Conservation (phyloP, 768 basidiomycete species). For the Trametes cinnabarina region DNA sequence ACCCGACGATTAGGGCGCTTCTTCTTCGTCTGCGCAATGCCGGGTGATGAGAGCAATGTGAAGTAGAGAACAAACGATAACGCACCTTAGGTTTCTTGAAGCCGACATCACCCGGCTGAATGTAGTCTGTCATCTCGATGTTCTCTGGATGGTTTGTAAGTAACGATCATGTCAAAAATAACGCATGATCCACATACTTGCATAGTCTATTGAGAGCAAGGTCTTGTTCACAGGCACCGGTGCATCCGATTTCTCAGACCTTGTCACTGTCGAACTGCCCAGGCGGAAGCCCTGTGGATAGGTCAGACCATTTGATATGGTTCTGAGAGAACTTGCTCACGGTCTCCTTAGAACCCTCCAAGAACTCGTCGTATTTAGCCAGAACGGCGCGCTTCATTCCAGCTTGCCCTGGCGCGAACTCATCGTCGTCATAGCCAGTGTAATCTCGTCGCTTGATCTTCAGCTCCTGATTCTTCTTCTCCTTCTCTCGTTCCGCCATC, state of each 20-base stretch:
- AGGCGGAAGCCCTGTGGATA: constrained; percentile 76
- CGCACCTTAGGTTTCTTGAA: constrained; percentile 93
- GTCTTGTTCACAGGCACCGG: constrained; percentile 75
- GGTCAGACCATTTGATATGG: too few species aligned
- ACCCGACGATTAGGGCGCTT: constrained; percentile 74
- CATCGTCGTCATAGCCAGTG: constrained; percentile 95
- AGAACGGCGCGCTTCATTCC: constrained; percentile 84
- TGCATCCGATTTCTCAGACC: constrained; percentile 38
- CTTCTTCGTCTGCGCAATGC: constrained; percentile 77
- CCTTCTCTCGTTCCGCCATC: constrained; percentile 84
- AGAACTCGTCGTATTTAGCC: constrained; percentile 90
- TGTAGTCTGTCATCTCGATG: constrained; percentile 79
- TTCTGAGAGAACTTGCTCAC: too few species aligned
- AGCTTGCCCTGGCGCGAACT: constrained; percentile 71
- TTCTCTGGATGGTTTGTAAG: constrained; percentile 58
- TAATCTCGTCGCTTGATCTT: constrained; percentile 90
- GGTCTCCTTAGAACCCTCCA: constrained; percentile 70
- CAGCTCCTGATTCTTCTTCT: constrained; percentile 73
- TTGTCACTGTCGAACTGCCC: constrained; percentile 55
- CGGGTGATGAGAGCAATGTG: neutral
- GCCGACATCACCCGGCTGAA: constrained; percentile 86
- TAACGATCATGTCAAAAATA: neutral
- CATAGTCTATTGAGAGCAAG: constrained; percentile 82
- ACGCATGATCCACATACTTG: constrained; percentile 64
- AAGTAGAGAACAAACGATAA: neutral